These are phyloP conservation scores for Niebla homalea DNA, from an alignment of 495 filamentous ascomycete genomes.

Conservation along the genomic window DNA sequence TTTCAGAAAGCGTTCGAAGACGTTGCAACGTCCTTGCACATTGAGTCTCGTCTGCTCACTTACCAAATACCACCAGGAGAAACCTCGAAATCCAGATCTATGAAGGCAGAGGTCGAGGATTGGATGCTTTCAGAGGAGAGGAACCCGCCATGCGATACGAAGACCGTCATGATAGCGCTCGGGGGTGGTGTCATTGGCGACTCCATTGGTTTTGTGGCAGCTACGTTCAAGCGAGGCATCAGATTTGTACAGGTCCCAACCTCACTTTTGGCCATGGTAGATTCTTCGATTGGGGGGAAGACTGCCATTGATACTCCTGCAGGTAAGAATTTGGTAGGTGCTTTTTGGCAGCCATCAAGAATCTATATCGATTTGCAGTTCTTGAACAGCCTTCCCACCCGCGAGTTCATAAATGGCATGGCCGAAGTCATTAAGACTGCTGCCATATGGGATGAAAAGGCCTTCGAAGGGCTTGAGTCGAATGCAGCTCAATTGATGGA, in stretches of 20 bases:
- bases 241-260: constrained; percentile 95
- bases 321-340: constrained; percentile 90
- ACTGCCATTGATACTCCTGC: constrained; percentile 95
- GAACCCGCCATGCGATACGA: constrained; percentile 62
- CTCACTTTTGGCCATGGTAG: constrained; percentile 90
- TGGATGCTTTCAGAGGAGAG: constrained; percentile 80
- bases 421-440: constrained; percentile 98
- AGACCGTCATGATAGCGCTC: constrained; percentile 87
- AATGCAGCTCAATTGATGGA: constrained; percentile 63
- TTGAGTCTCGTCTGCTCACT: constrained; percentile 57
- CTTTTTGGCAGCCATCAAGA: constrained; percentile 90
- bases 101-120: constrained; percentile 90
- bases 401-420: constrained; percentile 98
- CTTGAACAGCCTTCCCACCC: constrained; percentile 75
- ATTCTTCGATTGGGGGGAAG: constrained; percentile 96
- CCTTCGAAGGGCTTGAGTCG: constrained; percentile 75
- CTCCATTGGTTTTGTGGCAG: constrained; percentile 91
- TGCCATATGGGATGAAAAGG: constrained; percentile 81
- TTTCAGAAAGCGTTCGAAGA: constrained; percentile 63
- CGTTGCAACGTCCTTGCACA: constrained; percentile 11
- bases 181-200: constrained; percentile 98
- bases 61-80: constrained; percentile 86
- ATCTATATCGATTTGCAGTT: constrained; percentile 93
- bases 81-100: constrained; percentile 79
- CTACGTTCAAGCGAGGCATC: constrained; percentile 96